Evolutionary conservation across 2,329 filamentous ascomycete genomes (phyloP).

Genomic region (Dothiorella sarmentorum): DNA sequence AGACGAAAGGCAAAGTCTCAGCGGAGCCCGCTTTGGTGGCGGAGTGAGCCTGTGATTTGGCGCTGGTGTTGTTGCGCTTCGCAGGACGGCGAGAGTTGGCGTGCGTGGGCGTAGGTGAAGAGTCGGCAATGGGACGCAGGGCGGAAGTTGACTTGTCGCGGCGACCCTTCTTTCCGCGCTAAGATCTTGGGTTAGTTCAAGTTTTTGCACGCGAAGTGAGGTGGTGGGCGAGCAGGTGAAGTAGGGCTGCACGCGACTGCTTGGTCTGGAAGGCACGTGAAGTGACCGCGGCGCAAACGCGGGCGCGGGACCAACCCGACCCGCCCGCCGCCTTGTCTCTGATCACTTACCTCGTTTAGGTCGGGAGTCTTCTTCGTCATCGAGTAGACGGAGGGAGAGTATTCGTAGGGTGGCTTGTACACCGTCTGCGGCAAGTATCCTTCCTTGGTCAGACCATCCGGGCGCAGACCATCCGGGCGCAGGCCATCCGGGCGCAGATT

Average conservation of each 20-base stretch:
- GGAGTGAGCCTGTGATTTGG: neutral
- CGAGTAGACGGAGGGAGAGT: constrained; percentile 29
- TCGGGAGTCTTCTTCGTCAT: constrained; percentile 6
- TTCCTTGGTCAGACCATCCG: neutral
- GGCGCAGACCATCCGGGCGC: neutral
- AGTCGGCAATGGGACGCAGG: constrained; percentile 6
- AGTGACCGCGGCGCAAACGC: neutral
- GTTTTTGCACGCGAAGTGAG: neutral
- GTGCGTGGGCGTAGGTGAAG: neutral
- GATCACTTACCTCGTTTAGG: neutral
- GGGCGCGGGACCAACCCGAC: no score
- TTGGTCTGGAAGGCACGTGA: neutral
- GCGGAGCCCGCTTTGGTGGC: neutral
- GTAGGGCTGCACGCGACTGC: neutral
- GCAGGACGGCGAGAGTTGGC: neutral
- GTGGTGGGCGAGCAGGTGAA: neutral
- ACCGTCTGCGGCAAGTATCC: constrained; percentile 25
- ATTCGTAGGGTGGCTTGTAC: constrained; percentile 19
- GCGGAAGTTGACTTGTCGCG: neutral
- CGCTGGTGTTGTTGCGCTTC: neutral
- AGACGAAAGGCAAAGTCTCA: neutral
- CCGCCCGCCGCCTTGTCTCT: no score
- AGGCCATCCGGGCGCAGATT: neutral
- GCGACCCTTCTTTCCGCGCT: neutral
- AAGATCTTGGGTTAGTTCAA: neutral